Percentiles rank a stretch among this genome's conserved stretches.
Conservation (phyloP, 2,329 filamentous ascomycete genomes). For the Lecanicillium sp. region DNA sequence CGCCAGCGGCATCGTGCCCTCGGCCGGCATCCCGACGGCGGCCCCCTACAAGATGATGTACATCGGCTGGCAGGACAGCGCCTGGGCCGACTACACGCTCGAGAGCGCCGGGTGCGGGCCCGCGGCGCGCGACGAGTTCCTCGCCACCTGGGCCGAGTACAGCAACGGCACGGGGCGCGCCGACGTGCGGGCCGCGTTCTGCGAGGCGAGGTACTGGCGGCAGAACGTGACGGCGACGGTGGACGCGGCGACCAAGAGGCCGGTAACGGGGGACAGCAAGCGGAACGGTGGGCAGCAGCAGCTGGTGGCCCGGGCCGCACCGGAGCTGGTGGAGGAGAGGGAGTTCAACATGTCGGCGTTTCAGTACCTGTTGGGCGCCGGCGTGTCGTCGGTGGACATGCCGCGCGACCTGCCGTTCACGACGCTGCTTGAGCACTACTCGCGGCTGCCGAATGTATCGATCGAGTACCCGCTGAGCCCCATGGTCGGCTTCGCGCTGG, state of each 20-base stretch:
- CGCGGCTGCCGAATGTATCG: background rate
- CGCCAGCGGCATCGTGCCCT: slow-evolving; percentile 16
- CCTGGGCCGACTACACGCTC: slow-evolving; percentile 28
- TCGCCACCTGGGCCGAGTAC: slow-evolving; percentile 22
- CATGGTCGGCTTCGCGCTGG: slow-evolving; percentile 31
- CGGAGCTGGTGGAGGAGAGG: slow-evolving; percentile 15
- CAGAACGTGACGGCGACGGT: slow-evolving; percentile 23
- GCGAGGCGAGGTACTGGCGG: slow-evolving; percentile 38
- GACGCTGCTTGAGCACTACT: slow-evolving; percentile 22
- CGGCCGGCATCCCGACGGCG: background rate
- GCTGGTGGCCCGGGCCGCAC: background rate
- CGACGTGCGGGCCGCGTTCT: slow-evolving; percentile 28
- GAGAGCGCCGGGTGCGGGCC: slow-evolving; percentile 26
- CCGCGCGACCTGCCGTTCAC: slow-evolving; percentile 22
- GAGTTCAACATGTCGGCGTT: slow-evolving; percentile 32
- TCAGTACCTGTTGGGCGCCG: slow-evolving; percentile 27
- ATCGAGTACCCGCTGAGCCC: slow-evolving; percentile 17
- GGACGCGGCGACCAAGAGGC: background rate
- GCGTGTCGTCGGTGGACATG: slow-evolving; percentile 15
- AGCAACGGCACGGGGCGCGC: background rate
- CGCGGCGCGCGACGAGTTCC: slow-evolving; percentile 32
- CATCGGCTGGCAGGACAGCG: slow-evolving; percentile 34
- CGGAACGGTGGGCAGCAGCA: background rate
- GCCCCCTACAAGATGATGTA: slow-evolving; percentile 29
- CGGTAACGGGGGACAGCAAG: too few species aligned